Evolutionary conservation across 2,329 filamentous ascomycete species (phyloP).

Genomic region (Penicillium capsulatum): DNA sequence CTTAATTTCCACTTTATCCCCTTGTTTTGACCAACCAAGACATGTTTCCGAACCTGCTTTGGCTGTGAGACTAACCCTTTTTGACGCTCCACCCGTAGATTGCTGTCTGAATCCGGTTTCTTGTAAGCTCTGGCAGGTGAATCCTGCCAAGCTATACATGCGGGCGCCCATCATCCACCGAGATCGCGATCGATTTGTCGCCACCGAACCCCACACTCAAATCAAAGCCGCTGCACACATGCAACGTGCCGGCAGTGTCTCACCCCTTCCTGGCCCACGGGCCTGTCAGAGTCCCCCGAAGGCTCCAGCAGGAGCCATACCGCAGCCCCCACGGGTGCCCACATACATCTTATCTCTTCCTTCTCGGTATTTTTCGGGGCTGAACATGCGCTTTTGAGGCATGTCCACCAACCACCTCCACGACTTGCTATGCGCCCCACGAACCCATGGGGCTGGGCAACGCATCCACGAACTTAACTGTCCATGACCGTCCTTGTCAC

Average conservation of each 20-base stretch:
- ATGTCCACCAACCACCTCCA: too few relatives aligned
- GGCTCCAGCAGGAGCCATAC: too few relatives aligned
- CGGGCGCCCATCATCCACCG: slow-evolving; percentile 15
- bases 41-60: slow-evolving; percentile 14
- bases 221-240: slow-evolving; percentile 10
- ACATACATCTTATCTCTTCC: background rate
- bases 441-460: too few relatives aligned
- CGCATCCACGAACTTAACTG: too few relatives aligned
- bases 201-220: slow-evolving; percentile 13
- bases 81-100: slow-evolving; percentile 36
- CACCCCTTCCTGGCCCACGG: slow-evolving; percentile 8
- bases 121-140: slow-evolving; percentile 33
- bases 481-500: too few relatives aligned
- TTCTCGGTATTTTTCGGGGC: background rate
- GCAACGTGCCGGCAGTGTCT: slow-evolving; percentile 6
- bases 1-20: slow-evolving; percentile 11
- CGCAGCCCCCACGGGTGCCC: slow-evolving; percentile 9
- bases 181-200: slow-evolving; percentile 10
- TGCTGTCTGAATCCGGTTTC: slow-evolving; percentile 48
- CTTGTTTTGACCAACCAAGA: slow-evolving; percentile 14
- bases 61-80: slow-evolving; percentile 32
- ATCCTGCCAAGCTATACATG: slow-evolving; percentile 21
- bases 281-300: too few relatives aligned
- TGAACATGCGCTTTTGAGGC: too few relatives aligned
- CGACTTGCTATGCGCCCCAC: too few relatives aligned